Percentiles rank a stretch among this genome's conserved stretches.
Evolutionary conservation across 225 moss, liverwort and hornwort species (phyloP).

Genomic region (Physcomitrium patens): DNA sequence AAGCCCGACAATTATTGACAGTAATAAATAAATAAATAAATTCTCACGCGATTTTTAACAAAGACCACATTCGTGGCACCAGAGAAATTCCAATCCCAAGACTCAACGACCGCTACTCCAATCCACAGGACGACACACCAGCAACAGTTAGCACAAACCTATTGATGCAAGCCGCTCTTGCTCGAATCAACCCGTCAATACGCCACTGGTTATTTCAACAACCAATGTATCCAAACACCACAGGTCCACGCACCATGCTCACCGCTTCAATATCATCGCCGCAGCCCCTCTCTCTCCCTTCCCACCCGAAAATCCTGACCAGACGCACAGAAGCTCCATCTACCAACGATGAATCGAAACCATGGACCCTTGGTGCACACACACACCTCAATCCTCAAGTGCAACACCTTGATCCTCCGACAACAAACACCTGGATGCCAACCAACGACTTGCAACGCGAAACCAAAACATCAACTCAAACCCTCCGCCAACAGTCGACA

Average conservation of each 20-base stretch:
- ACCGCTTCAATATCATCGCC: slow-evolving; percentile 10
- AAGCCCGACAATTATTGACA: too few relatives aligned
- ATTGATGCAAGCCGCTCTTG: neutral
- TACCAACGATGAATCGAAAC: neutral
- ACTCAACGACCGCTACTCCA: neutral
- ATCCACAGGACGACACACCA: neutral
- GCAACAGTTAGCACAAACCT: neutral
- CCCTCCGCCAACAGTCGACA: neutral
- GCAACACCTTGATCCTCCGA: slow-evolving; percentile 21
- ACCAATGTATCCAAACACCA: slow-evolving; percentile 6
- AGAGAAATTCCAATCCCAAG: slow-evolving; percentile 4
- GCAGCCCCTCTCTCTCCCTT: neutral
- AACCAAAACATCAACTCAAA: too few relatives aligned
- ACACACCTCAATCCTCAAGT: slow-evolving; percentile 24
- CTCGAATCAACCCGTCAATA: slow-evolving; percentile 1
- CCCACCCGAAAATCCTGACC: neutral
- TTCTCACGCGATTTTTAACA: neutral
- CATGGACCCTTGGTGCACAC: neutral
- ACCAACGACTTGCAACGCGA: too few relatives aligned
- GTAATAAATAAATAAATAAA: neutral
- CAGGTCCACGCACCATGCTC: slow-evolving; percentile 19
- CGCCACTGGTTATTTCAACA: slow-evolving; percentile 2
- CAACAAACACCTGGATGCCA: neutral
- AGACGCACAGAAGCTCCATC: slow-evolving; percentile 1
- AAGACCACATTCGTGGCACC: neutral